A percentile compares a stretch with the other conserved stretches of the same genome.
phyloP scores from a whole-genome alignment of 179 eudicot genomes.

The Corrigiola litoralis region DNA sequence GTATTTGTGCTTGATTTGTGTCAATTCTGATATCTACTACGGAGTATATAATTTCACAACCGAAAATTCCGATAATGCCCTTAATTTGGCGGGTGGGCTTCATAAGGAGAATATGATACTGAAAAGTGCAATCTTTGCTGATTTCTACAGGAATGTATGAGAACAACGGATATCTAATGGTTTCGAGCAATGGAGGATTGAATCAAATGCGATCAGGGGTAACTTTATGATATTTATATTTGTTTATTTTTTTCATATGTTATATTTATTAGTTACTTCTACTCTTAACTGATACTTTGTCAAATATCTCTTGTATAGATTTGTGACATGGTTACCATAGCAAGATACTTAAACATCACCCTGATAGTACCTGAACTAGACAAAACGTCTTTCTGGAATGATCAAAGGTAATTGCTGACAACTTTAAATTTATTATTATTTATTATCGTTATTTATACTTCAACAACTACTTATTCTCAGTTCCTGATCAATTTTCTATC shows the following conservation, averaged over 20 bases:
- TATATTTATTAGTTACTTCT: too few relatives aligned
- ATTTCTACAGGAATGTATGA: conserved; percentile 21
- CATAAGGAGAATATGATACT: background rate
- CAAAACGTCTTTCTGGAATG: conserved; percentile 37
- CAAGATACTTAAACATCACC: conserved; percentile 35
- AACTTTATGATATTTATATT: background rate
- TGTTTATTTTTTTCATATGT: background rate
- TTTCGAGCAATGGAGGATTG: conserved; percentile 35
- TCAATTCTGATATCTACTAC: too few relatives aligned
- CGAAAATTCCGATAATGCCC: too few relatives aligned
- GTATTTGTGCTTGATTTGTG: too few relatives aligned
- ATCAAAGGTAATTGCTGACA: conserved; percentile 32
- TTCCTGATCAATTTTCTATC: background rate
- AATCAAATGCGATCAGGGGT: conserved; percentile 43
- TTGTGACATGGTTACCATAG: conserved; percentile 41
- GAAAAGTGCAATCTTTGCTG: background rate
- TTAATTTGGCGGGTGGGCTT: too few relatives aligned
- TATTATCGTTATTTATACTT: background rate
- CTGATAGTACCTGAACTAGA: conserved; percentile 38
- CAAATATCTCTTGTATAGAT: conserved; percentile 18
- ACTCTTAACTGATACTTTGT: background rate
- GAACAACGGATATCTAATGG: conserved; percentile 35
- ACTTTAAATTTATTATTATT: background rate
- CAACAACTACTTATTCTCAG: too few relatives aligned
- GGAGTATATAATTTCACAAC: too few relatives aligned